These are phyloP conservation scores for Ricinus communis DNA, from an alignment of 345 rosid genomes.

Conservation along the genomic window DNA sequence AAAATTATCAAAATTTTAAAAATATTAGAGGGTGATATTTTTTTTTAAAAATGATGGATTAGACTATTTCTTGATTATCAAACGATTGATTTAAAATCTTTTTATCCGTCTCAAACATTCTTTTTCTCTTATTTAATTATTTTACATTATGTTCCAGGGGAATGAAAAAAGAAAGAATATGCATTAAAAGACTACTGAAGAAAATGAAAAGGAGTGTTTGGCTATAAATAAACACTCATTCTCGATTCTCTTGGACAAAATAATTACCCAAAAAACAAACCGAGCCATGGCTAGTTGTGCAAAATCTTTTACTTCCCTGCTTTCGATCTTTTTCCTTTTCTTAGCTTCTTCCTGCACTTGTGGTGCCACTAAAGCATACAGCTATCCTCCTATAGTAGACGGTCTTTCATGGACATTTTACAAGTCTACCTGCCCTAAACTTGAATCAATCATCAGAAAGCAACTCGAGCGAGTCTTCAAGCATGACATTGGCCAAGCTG, in stretches of 20 bases:
- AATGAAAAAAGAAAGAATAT: no score
- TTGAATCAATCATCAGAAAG: constrained; percentile 54
- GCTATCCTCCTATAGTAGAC: constrained; percentile 28
- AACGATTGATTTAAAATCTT: no score
- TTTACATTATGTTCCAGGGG: no score
- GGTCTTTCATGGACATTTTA: constrained; percentile 81
- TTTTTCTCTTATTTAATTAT: no score
- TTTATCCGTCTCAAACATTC: no score
- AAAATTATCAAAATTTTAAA: no score
- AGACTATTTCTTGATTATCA: no score
- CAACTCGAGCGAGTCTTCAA: constrained; percentile 60
- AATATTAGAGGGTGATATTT: no score
- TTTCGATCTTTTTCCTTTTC: constrained; percentile 15
- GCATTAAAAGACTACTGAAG: no score
- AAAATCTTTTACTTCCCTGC: constrained; percentile 9
- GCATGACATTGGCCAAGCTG: constrained; percentile 76
- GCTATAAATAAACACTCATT: neutral
- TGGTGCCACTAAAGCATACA: constrained; percentile 9
- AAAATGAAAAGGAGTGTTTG: neutral
- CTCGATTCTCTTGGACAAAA: no score
- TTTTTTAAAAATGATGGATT: no score
- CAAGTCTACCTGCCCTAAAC: constrained; percentile 57
- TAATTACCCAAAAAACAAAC: neutral
- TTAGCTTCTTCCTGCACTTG: constrained; percentile 2
- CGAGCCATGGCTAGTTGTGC: constrained; percentile 12